A percentile compares a stretch with the other conserved stretches of the same genome.
These are phyloP conservation scores for Phytopythium litorale DNA, from an alignment of 352 stramenopile genomes.

Conservation along the genomic window DNA sequence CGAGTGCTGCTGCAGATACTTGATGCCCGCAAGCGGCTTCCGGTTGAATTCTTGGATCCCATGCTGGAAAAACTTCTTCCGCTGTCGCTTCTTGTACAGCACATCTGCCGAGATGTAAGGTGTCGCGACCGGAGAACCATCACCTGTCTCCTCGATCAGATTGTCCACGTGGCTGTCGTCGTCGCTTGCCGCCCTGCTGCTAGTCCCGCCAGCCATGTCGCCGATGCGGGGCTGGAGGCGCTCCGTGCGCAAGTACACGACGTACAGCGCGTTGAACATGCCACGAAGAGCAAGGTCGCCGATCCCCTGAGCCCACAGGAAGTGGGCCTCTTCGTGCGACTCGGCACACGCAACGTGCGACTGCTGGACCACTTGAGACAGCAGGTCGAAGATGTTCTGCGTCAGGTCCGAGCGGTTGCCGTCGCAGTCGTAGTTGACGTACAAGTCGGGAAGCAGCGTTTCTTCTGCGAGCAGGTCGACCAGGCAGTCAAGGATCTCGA, in stretches of 20 bases:
- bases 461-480: constrained; percentile 96
- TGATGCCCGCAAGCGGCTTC: constrained; percentile 88
- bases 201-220: constrained; percentile 7
- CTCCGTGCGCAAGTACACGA: constrained; percentile 60
- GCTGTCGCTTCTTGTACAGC: constrained; percentile 58
- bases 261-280: constrained; percentile 75
- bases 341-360: constrained; percentile 66
- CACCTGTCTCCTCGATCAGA: constrained; percentile 15
- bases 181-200: constrained; percentile 18
- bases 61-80: constrained; percentile 82
- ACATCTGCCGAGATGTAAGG: constrained; percentile 40
- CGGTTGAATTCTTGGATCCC: constrained; percentile 94
- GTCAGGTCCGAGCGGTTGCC: constrained; percentile 91
- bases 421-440: constrained; percentile 99
- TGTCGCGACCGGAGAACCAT: background rate
- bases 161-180: constrained; percentile 28
- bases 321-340: constrained; percentile 66
- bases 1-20: constrained; percentile 71
- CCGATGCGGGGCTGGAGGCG: constrained; percentile 21
- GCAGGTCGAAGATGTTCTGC: constrained; percentile 93
- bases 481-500: constrained; percentile 89
- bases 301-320: constrained; percentile 64
- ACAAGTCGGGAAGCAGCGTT: constrained; percentile 95
- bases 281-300: constrained; percentile 61
- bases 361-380: constrained; percentile 78